Conservation (phyloP, 2,329 filamentous ascomycete species). For the Pochonia chlamydosporia region DNA sequence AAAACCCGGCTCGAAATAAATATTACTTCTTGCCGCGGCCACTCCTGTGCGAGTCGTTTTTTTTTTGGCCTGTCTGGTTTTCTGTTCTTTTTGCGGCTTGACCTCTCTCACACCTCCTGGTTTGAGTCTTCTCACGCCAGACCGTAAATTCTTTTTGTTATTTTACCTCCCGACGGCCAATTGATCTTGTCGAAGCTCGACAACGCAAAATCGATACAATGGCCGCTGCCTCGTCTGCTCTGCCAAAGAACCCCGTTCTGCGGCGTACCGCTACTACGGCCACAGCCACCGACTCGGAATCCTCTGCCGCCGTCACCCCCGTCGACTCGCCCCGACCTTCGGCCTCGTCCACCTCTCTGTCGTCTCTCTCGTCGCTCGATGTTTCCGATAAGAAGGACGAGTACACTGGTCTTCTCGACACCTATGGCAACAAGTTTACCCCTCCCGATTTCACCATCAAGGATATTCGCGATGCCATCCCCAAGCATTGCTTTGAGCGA, state of each 20-base stretch:
- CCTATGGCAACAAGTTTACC: slow-evolving; percentile 91
- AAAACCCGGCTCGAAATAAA: neutral
- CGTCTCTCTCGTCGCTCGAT: slow-evolving; percentile 71
- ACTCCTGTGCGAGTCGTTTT: no score
- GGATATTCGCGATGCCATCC: slow-evolving; percentile 93
- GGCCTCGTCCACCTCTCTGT: slow-evolving; percentile 85
- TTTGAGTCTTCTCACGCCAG: neutral
- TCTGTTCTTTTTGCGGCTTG: neutral
- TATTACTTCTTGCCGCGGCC: neutral
- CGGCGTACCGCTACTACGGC: slow-evolving; percentile 44
- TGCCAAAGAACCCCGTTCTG: slow-evolving; percentile 36
- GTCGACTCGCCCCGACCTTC: slow-evolving; percentile 54
- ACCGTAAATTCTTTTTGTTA: neutral
- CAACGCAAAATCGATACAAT: slow-evolving; percentile 26
- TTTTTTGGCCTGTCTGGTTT: neutral
- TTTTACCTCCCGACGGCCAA: neutral
- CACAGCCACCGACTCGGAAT: slow-evolving; percentile 44
- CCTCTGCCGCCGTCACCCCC: slow-evolving; percentile 53
- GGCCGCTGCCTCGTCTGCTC: slow-evolving; percentile 40
- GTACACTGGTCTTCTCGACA: slow-evolving; percentile 73
- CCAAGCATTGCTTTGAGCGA: slow-evolving; percentile 93
- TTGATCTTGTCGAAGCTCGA: neutral
- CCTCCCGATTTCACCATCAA: slow-evolving; percentile 96
- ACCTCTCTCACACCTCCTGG: neutral
- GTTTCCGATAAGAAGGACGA: slow-evolving; percentile 29